phyloP scores from a whole-genome alignment of 2,329 filamentous ascomycete species.

The Phialophora macrospora region DNA sequence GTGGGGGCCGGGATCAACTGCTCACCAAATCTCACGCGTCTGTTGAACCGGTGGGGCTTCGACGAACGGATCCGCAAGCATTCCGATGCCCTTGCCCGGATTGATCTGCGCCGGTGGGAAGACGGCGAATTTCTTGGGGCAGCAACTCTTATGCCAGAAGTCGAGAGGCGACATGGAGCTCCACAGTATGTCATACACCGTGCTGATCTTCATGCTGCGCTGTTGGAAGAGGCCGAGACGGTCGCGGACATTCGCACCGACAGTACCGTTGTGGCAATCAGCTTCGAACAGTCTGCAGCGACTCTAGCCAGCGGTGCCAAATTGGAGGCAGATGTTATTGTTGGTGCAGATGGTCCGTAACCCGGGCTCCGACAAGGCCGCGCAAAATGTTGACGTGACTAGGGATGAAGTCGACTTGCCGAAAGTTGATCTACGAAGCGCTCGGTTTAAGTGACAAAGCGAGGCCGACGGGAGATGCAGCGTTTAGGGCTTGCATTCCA shows the following conservation, averaged over 20 bases:
- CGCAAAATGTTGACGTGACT: neutral
- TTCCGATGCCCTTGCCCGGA: neutral
- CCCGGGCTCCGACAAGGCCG: neutral
- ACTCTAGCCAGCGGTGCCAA: slow-evolving; percentile 30
- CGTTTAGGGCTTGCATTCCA: slow-evolving; percentile 40
- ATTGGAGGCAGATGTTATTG: slow-evolving; percentile 38
- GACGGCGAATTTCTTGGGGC: slow-evolving; percentile 8
- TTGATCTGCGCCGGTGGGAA: slow-evolving; percentile 10
- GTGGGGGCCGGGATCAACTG: slow-evolving; percentile 7
- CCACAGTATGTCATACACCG: slow-evolving; percentile 42
- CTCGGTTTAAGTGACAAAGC: slow-evolving; percentile 29
- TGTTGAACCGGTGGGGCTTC: neutral
- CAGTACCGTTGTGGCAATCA: slow-evolving; percentile 27
- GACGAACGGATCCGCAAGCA: neutral
- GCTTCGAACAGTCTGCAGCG: slow-evolving; percentile 34
- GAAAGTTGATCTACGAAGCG: slow-evolving; percentile 33
- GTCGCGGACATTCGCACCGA: slow-evolving; percentile 31
- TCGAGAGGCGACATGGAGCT: slow-evolving; percentile 39
- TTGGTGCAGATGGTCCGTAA: slow-evolving; percentile 41
- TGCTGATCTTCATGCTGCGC: slow-evolving; percentile 38
- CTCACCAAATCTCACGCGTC: slow-evolving; percentile 8
- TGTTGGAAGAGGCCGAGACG: slow-evolving; percentile 33
- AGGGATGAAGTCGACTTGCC: slow-evolving; percentile 39
- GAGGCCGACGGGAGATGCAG: slow-evolving; percentile 40
- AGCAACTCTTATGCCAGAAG: slow-evolving; percentile 20